Conservation (phyloP, 2,329 filamentous ascomycete species). For the Fusarium sp. region DNA sequence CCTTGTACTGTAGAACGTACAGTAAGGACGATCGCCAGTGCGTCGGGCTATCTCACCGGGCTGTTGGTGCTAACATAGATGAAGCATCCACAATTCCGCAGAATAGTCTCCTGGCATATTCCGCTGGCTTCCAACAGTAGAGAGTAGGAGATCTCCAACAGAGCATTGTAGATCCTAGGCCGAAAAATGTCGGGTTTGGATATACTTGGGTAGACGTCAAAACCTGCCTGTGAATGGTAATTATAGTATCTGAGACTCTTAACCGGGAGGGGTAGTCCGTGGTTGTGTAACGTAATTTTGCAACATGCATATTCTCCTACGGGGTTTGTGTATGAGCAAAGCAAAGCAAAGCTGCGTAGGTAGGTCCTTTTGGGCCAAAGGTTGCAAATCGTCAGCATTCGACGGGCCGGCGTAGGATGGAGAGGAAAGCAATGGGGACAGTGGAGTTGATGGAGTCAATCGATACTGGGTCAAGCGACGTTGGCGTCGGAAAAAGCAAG, state of each 20-base stretch:
- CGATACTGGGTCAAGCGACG: neutral
- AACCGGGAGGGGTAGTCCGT: neutral
- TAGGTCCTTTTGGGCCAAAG: neutral
- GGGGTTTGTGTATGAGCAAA: neutral
- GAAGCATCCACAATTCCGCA: slow-evolving; percentile 37
- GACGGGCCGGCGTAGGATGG: slow-evolving; percentile 17
- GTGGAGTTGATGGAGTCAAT: slow-evolving; percentile 11
- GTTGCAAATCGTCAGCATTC: slow-evolving; percentile 5
- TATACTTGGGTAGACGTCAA: neutral
- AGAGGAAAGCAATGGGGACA: slow-evolving; percentile 19
- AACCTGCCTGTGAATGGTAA: neutral
- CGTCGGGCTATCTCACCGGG: slow-evolving; percentile 44
- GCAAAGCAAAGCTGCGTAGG: neutral
- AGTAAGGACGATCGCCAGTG: slow-evolving; percentile 37
- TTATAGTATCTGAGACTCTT: slow-evolving; percentile 3
- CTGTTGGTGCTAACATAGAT: slow-evolving; percentile 32
- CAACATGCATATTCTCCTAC: slow-evolving; percentile 1
- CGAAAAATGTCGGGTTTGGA: slow-evolving; percentile 28
- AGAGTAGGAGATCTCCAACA: neutral
- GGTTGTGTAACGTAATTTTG: neutral
- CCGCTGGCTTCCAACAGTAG: slow-evolving; percentile 14
- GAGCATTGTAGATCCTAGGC: neutral
- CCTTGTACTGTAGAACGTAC: slow-evolving; percentile 27
- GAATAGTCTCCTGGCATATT: slow-evolving; percentile 14
- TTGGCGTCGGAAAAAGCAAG: slow-evolving; percentile 21